A percentile compares a stretch with the other conserved stretches of the same genome.
phyloP scores from a whole-genome alignment of 805 yeast species.

The Saturnispora sekii region DNA sequence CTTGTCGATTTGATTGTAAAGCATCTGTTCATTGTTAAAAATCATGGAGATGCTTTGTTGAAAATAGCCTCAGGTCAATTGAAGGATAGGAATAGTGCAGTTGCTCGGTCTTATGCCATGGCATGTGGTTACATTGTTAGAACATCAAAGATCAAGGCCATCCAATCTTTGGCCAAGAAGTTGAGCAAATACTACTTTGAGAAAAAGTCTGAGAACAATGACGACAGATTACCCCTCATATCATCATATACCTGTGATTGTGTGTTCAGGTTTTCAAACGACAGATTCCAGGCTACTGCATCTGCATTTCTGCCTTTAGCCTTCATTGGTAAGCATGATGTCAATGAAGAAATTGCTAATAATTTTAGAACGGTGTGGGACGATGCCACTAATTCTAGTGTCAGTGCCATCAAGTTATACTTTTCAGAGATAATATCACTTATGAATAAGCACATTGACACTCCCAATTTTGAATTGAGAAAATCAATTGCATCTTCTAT shows the following conservation, averaged over 20 bases:
- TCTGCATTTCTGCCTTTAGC: slow-evolving; percentile 67
- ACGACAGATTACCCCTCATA: slow-evolving; percentile 35
- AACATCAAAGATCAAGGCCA: slow-evolving; percentile 41
- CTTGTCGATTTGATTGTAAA: slow-evolving; percentile 54
- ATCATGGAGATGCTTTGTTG: slow-evolving; percentile 56
- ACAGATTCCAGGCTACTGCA: slow-evolving; percentile 52
- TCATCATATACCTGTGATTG: slow-evolving; percentile 58
- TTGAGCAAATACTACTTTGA: slow-evolving; percentile 53
- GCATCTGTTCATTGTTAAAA: slow-evolving; percentile 34
- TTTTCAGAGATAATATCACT: slow-evolving; percentile 55
- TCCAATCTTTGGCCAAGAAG: slow-evolving; percentile 42
- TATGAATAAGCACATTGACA: slow-evolving; percentile 39
- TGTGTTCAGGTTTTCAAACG: slow-evolving; percentile 58
- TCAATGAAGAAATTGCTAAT: slow-evolving; percentile 33
- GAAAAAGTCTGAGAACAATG: slow-evolving; percentile 18
- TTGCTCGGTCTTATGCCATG: slow-evolving; percentile 65
- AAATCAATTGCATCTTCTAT: slow-evolving; percentile 63
- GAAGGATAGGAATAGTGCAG: slow-evolving; percentile 60
- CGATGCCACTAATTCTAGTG: slow-evolving; percentile 67
- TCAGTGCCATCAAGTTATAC: slow-evolving; percentile 59
- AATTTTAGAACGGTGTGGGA: slow-evolving; percentile 63
- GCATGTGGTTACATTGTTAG: slow-evolving; percentile 74
- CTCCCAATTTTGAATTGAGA: slow-evolving; percentile 54
- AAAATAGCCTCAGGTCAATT: slow-evolving; percentile 49
- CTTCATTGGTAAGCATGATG: slow-evolving; percentile 68